Conservation (phyloP, 768 basidiomycete genomes). For the Pisolithus marmoratus region DNA sequence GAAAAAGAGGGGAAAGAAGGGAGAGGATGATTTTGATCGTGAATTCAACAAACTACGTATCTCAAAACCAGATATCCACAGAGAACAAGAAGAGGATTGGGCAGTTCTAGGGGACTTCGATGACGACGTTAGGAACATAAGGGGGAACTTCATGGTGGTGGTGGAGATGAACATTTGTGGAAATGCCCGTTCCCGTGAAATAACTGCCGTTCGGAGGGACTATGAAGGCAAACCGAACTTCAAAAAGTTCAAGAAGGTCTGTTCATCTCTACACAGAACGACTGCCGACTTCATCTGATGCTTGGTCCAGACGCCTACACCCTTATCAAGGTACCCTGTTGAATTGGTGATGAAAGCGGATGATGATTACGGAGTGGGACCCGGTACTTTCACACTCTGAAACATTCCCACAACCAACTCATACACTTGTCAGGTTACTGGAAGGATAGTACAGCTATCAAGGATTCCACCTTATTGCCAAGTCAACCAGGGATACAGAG, state of each 20-base stretch:
- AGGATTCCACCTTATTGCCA: constrained; percentile 11
- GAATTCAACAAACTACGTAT: constrained; percentile 78
- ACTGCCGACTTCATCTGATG: constrained; percentile 16
- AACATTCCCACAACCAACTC: neutral
- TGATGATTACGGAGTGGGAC: constrained; percentile 50
- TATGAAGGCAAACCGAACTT: constrained; percentile 52
- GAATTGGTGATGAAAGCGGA: constrained; percentile 48
- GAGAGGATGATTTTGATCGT: constrained; percentile 66
- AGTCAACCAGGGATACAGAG: constrained; percentile 19
- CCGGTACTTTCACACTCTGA: constrained; percentile 31
- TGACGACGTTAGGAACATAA: constrained; percentile 45
- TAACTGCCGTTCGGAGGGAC: constrained; percentile 31
- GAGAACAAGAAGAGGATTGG: constrained; percentile 50
- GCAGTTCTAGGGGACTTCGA: constrained; percentile 59
- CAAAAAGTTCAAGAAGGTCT: constrained; percentile 77
- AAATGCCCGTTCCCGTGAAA: constrained; percentile 12
- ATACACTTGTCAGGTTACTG: constrained; percentile 43
- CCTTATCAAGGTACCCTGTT: constrained; percentile 31
- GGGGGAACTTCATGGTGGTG: constrained; percentile 80
- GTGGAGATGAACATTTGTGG: constrained; percentile 57
- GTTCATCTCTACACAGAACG: constrained; percentile 13
- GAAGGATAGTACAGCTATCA: constrained; percentile 34
- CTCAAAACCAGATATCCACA: constrained; percentile 52
- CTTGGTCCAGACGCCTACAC: constrained; percentile 21
- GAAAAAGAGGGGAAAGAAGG: constrained; percentile 60